Conservation (phyloP, 345 rosid genomes). For the Dipteronia dyeriana region DNA sequence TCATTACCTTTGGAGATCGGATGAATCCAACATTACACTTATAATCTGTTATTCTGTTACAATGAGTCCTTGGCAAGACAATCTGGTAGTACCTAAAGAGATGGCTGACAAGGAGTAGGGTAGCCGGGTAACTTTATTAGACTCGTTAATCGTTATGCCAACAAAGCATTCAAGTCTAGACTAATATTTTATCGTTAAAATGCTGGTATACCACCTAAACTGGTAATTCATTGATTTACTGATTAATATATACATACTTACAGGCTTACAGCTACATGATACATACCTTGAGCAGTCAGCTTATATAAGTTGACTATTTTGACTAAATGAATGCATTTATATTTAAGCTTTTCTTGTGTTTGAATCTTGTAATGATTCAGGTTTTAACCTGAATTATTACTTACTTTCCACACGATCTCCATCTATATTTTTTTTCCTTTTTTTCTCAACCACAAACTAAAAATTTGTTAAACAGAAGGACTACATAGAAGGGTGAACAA, state of each 20-base stretch:
- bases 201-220: not conserved
- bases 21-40: not conserved
- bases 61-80: not conserved
- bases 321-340: not conserved
- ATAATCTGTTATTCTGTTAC: not conserved
- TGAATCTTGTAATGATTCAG: not conserved
- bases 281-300: not conserved
- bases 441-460: not conserved
- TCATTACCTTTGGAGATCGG: not conserved
- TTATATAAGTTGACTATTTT: not conserved
- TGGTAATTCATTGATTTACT: not conserved
- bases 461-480: not conserved
- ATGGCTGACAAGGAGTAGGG: not conserved
- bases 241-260: not conserved
- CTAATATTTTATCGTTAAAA: not conserved
- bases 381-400: not conserved
- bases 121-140: not conserved
- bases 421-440: not conserved
- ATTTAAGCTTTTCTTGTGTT: not conserved
- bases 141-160: not conserved
- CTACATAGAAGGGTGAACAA: not conserved
- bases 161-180: slow-evolving; percentile 3
- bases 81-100: not conserved
- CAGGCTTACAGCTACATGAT: no score
- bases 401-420: not conserved